Conservation (phyloP, 2,329 filamentous ascomycete species). For the Didymella pomorum region DNA sequence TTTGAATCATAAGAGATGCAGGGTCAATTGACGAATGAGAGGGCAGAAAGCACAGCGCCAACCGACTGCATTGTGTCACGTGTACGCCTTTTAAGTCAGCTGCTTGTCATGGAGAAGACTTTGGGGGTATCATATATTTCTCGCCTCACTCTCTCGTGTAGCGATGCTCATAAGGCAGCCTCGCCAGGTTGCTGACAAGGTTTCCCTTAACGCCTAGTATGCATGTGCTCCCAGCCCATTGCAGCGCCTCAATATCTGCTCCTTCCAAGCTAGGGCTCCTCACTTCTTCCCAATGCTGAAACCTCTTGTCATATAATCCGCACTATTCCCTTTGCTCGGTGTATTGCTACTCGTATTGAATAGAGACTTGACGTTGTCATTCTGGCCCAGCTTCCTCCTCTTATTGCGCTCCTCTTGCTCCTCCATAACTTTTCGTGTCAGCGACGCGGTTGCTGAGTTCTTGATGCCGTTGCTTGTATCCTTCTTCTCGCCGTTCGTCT, state of each 20-base stretch:
- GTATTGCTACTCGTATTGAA: slow-evolving; percentile 53
- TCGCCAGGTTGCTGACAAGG: too few relatives aligned
- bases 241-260: too few relatives aligned
- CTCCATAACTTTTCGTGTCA: slow-evolving; percentile 85
- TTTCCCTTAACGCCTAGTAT: neutral
- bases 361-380: slow-evolving; percentile 58
- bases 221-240: too few relatives aligned
- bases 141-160: too few relatives aligned
- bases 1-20: too few relatives aligned
- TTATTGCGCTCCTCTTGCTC: slow-evolving; percentile 88
- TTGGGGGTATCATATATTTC: too few relatives aligned
- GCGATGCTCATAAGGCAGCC: too few relatives aligned
- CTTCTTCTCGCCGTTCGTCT: slow-evolving; percentile 11
- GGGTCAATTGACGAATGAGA: too few relatives aligned
- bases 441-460: slow-evolving; percentile 81
- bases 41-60: too few relatives aligned
- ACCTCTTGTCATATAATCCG: slow-evolving; percentile 61
- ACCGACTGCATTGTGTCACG: too few relatives aligned
- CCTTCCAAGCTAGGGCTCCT: neutral
- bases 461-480: slow-evolving; percentile 72
- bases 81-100: too few relatives aligned
- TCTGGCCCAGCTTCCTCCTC: slow-evolving; percentile 71
- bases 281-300: slow-evolving; percentile 51
- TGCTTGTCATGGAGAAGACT: too few relatives aligned
- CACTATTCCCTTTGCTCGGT: slow-evolving; percentile 51